Conservation (phyloP, 2,329 filamentous ascomycete species). For the Penicillium sp. region DNA sequence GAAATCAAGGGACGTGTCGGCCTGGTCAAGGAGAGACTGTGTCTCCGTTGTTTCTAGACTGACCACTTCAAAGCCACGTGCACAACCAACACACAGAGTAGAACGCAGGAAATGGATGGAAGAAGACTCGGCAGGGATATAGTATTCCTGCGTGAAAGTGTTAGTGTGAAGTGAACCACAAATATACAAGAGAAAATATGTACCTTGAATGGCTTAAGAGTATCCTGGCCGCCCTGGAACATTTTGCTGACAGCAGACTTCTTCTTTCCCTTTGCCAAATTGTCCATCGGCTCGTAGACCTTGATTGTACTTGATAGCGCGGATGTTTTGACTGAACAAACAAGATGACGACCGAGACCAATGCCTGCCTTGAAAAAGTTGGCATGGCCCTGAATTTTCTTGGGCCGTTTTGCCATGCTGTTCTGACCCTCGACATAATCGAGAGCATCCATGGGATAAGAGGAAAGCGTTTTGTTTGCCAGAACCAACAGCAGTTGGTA, state of each 20-base stretch:
- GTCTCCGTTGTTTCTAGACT: conserved; percentile 96
- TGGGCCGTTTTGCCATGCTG: conserved; percentile 76
- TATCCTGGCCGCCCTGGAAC: conserved; percentile 89
- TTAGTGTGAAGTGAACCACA: conserved; percentile 5
- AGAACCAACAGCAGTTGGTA: conserved; percentile 88
- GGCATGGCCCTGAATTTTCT: conserved; percentile 95
- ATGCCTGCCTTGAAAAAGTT: conserved; percentile 99
- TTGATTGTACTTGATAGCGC: conserved; percentile 95
- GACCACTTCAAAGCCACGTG: conserved; percentile 94
- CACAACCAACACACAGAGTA: conserved; percentile 93
- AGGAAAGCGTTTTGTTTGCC: conserved; percentile 87
- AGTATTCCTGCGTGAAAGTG: conserved; percentile 68
- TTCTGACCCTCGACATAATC: conserved; percentile 74
- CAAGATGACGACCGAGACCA: conserved; percentile 87
- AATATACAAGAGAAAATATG: conserved; percentile 14
- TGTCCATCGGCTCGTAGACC: conserved; percentile 97
- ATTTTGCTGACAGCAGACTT: conserved; percentile 94
- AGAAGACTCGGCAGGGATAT: conserved; percentile 96
- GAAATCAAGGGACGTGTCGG: conserved; percentile 96
- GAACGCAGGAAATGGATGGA: conserved; percentile 97
- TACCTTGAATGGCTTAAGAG: conserved; percentile 88
- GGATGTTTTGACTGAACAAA: conserved; percentile 94
- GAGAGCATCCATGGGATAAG: conserved; percentile 81
- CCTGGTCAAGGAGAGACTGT: conserved; percentile 93
- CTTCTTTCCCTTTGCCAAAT: conserved; percentile 89